Evolutionary conservation across 805 yeast species (phyloP), one percentile per base, ranked within the genome.

Genomic region (Torulaspora quercuum): DNA sequence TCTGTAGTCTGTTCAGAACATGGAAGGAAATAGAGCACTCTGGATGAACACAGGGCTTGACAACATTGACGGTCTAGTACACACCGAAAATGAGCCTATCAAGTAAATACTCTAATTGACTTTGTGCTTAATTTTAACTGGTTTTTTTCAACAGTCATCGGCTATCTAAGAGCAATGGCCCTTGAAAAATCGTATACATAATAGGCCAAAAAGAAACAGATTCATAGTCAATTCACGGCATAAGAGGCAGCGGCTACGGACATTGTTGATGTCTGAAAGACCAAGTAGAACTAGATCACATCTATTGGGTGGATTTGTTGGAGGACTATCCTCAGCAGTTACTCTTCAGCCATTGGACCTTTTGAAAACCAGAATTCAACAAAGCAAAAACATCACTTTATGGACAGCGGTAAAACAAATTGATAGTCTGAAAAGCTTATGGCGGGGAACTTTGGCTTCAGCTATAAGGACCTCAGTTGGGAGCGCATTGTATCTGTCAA

Each of bases 401-500:
- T 37, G 44, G 35, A 39, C 59, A 0, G 62, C 65, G 1, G 31
- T 69, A 9, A 64, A 59, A 36, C 72, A 72, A 30, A 47, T 82
- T 7, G 59, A 62, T 1, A 52, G 58, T 8, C 54, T 63, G 3
- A 35, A 46, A 15, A 70, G 80, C 34, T 67, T 89, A 25, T 92
- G 98, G 98, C 72, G 95, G 37, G 98, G 98, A 0, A 90, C 95
- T 0, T 52, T 88, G 24, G 96, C 98, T 0, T 85, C 95, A 13
- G 88, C 94, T 0, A 51, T 90, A 16, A 70, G 98, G 42, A 90
- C 96, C 0, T 86, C 96, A 0, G 68, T 86, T 8, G 98, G 98
- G 0, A 82, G 94, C 27, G 95, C 92, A 0, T 62, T 92, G 21
- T 92, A 92, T 53, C 69, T 92, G 35, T 73, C 95, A 0, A 70